These are phyloP conservation scores for Eucalyptus marginata DNA, from an alignment of 345 rosid genomes.

Conservation along the genomic window DNA sequence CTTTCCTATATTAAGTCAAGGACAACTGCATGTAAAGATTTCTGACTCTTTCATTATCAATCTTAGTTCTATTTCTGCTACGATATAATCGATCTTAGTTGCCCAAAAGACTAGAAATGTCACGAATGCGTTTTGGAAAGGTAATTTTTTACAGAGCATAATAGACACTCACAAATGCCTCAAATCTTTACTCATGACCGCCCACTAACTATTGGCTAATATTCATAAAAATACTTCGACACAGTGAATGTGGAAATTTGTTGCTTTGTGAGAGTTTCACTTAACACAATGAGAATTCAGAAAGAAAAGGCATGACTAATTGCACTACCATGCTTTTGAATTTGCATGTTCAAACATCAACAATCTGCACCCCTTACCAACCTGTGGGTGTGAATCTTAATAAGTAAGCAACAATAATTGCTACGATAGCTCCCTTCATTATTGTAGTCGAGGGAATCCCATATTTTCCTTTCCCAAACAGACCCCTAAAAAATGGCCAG, in stretches of 20 bases:
- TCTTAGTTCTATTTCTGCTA: not conserved
- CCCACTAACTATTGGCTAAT: not conserved
- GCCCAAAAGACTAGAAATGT: not conserved
- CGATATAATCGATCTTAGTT: not conserved
- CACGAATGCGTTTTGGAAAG: too few species aligned
- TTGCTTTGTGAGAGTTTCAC: not conserved
- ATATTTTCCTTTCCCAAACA: constrained; percentile 44
- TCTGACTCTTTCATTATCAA: not conserved
- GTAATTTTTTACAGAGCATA: not conserved
- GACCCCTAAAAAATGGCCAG: constrained; percentile 29
- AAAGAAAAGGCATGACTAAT: not conserved
- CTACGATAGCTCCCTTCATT: constrained; percentile 22
- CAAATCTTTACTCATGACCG: not conserved
- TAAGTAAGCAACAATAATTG: constrained; percentile 7
- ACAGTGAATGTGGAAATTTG: not conserved
- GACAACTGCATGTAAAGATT: not conserved
- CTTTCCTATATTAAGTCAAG: not conserved
- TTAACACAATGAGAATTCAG: not conserved
- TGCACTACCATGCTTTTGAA: not conserved
- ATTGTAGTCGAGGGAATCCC: constrained; percentile 51
- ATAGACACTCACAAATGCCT: not conserved
- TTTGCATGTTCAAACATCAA: not conserved
- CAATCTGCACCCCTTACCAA: not conserved
- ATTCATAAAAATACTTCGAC: not conserved
- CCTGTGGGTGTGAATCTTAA: not conserved